Evolutionary conservation across 2,329 filamentous ascomycete species (phyloP), one percentile per base, ranked within the genome.

Genomic region (Trichoderma polysporum): DNA sequence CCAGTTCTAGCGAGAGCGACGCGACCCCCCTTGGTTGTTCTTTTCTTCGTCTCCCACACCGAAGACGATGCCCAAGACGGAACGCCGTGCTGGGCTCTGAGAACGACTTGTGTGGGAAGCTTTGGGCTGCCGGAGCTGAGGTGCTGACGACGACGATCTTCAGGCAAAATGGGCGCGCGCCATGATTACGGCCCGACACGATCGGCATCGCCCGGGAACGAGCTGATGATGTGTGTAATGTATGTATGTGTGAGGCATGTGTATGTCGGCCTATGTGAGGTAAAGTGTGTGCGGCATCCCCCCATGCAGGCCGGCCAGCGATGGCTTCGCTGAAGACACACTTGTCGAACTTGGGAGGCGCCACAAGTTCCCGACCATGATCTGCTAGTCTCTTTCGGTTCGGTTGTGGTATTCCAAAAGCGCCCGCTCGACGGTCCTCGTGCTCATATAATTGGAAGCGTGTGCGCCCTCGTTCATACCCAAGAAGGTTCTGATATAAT

Each of bases 141-240:
- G 56, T 13, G 49, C 61, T 57, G 52, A 66, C 53, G 3, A 41
- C 41, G 9, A 45, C 41, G 63, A 66, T 66, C 63, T 41, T 39
- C 63, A 53, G 45, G 25, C 63, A 52, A 39, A 53, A 59, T 66
- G 63, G 54, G 63, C 63, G 63, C 62, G 62, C 63, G 58, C 58
- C 58, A 47, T 47, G 31, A 58, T 66, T 56, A 59, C 63, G 63
- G 63, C 60, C 60, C 60, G 60, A 61, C 58, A 61, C 58, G 58
- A 63, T 63, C 60, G 60, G 60, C 50, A 63, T 52, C 49, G 47
- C 47, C 59, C 59, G 59, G 58, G 49, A 29, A 41, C 60, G 50
- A 63, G 60, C 59, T 53, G 59, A 53, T 52, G 59, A 62, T 62
- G 59, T 53, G 59, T 61, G 57, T 29, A 33, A 25, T 22, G 12